Conservation (phyloP, 768 basidiomycete genomes). For the Termitomyces sp. region DNA sequence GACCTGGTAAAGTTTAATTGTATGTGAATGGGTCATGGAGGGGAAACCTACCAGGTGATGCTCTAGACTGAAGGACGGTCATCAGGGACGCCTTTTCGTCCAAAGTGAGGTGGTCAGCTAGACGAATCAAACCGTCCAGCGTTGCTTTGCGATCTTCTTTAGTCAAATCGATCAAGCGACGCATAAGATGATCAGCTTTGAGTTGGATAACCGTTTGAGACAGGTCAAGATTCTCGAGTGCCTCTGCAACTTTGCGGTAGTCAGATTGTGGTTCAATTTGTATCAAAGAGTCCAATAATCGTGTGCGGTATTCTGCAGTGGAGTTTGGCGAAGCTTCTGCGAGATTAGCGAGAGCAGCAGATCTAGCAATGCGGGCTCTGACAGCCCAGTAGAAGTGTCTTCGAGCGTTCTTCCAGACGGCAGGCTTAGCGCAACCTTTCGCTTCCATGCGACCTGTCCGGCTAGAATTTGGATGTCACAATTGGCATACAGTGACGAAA, state of each 20-base stretch:
- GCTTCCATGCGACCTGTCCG: conserved; percentile 96
- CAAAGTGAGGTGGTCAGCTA: conserved; percentile 66
- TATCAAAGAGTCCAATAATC: conserved; percentile 59
- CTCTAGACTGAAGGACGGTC: conserved; percentile 51
- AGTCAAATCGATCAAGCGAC: conserved; percentile 59
- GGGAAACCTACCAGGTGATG: conserved; percentile 50
- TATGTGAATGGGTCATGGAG: not conserved
- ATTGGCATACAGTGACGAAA: conserved; percentile 6
- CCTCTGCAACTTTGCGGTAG: conserved; percentile 53
- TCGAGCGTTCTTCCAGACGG: conserved; percentile 85
- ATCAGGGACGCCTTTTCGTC: conserved; percentile 67
- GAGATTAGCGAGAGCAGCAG: conserved; percentile 56
- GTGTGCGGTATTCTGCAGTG: conserved; percentile 58
- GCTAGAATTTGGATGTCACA: conserved; percentile 33
- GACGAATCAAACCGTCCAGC: conserved; percentile 64
- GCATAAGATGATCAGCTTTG: conserved; percentile 63
- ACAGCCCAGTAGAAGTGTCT: conserved; percentile 93
- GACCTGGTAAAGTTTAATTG: conserved; percentile 18
- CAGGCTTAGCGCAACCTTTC: conserved; percentile 87
- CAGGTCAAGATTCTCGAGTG: conserved; percentile 69
- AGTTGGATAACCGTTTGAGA: conserved; percentile 57
- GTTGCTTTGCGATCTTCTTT: conserved; percentile 76
- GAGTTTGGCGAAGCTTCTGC: conserved; percentile 69
- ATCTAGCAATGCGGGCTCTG: conserved; percentile 74
- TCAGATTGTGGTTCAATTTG: conserved; percentile 46